Percentiles rank a stretch among this genome's conserved stretches.
phyloP scores from a whole-genome alignment of 1,139 yeast species.

The Pichia sp. region DNA sequence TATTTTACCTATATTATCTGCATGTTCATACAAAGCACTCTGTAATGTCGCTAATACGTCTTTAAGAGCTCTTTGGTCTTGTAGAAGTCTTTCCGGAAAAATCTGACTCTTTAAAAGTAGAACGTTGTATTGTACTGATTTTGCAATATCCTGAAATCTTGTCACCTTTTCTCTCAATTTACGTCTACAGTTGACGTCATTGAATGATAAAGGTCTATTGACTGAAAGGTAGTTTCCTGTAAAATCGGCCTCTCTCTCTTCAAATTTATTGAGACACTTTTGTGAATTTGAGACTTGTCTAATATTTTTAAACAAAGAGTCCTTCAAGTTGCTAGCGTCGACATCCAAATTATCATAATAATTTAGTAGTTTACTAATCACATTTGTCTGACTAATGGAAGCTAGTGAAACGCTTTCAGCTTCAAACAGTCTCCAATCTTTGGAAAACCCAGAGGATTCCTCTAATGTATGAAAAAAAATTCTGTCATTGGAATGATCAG shows the following conservation, averaged over 20 bases:
- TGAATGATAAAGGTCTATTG: slow-evolving; percentile 18
- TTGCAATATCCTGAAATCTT: slow-evolving; percentile 12
- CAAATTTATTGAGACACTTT: slow-evolving; percentile 4
- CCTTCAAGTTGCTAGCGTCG: slow-evolving; percentile 1
- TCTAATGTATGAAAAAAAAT: slow-evolving; percentile 23
- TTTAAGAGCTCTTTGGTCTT: slow-evolving; percentile 19
- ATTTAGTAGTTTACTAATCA: slow-evolving; percentile 1
- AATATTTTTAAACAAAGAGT: slow-evolving; percentile 5
- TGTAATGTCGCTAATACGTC: slow-evolving; percentile 21
- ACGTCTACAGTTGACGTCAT: slow-evolving; percentile 15
- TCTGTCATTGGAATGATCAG: slow-evolving; percentile 29
- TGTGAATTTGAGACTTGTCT: slow-evolving; percentile 11
- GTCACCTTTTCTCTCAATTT: slow-evolving; percentile 14
- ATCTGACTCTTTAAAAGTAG: slow-evolving; percentile 22
- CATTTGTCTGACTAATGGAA: slow-evolving; percentile 11
- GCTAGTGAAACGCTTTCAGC: slow-evolving; percentile 23
- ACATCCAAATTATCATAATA: slow-evolving; percentile 5
- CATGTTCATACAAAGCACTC: slow-evolving; percentile 16
- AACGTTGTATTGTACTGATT: slow-evolving; percentile 19
- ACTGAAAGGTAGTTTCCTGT: slow-evolving; percentile 3
- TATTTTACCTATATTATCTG: slow-evolving; percentile 15
- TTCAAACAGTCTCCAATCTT: slow-evolving; percentile 39
- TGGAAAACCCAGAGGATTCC: slow-evolving; percentile 23
- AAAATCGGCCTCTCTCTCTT: slow-evolving; percentile 1
- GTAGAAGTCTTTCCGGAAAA: slow-evolving; percentile 20